Base-by-base conservation (phyloP, 2,329 filamentous ascomycete species). In the Fusarium brachygibbosum region DNA sequence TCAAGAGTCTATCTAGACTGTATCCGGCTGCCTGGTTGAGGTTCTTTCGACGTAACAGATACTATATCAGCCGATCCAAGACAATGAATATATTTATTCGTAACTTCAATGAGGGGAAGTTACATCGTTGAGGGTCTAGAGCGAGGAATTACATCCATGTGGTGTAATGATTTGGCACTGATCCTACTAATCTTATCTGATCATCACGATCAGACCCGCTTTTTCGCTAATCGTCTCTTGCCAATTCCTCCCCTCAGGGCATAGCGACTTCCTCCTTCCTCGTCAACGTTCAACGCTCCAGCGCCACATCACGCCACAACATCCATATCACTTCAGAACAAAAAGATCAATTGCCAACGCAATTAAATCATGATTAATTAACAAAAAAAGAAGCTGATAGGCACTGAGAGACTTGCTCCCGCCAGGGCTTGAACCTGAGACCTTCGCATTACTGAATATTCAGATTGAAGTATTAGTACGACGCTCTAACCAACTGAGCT, bases 401-500 rank as follows among this genome's bases (percentile, higher is more conserved):
- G 72, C 70, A 31, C 25, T 50, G 61, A 56, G 72, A 71, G 68
- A 61, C 58, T 13, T 63, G 72, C 72, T 74, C 69, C 72, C 71
- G 68, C 71, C 72, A 71, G 71, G 71, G 71, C 71, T 74, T 74
- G 71, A 74, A 74, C 71, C 71, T 70, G 71, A 73, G 71, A 72
- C 72, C 72, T 72, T 72, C 72, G 72, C 72, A 74, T 74, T 29
- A 74, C 72, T 51, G 63, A 5, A 68, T 29, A 62, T 38, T 72
- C 58, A 35, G 58, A 13, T 12, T 53, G 55, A 52, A 72, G 63
- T 74, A 73, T 74, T 73, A 74, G 71, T 74, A 74, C 72, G 72
- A 74, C 69, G 72, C 72, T 74, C 72, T 74, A 74, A 74, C 72
- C 69, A 74, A 74, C 72, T 74, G 72, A 74, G 72, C 72, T 74